Evolutionary conservation across 768 basidiomycete genomes (phyloP), one percentile per base, ranked within the genome.

Genomic region (Kwoniella bestiolae): DNA sequence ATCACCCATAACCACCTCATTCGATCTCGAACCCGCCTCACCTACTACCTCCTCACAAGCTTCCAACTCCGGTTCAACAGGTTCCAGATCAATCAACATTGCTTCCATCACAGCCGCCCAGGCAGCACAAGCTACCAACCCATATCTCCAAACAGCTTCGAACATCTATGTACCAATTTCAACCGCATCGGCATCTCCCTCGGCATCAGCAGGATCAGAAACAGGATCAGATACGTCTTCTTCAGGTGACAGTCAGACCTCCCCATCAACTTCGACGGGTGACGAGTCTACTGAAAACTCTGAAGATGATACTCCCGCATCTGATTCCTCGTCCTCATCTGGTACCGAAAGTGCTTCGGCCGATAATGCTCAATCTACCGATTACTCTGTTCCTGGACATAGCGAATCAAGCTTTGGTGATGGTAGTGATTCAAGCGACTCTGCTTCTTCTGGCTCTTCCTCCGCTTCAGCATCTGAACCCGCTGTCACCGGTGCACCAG

Each of bases 371-470:
- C 18, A 23, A n/a, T 55, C 52, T 21, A 28, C 52, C 16, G 60
- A 50, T 50, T 61, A 61, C 46, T 55, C 62, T 29, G 62, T 63
- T 21, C 62, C 62, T 21, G 62, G 62, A 56, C 62, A 63, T 44
- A 23, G 16, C 14, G 41, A 38, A 21, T 63, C 61, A 11, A 55
- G 44, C 12, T 63, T 51, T 18, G 44, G 35, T 26, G 34, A 50
- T 29, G 65, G 44, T n/a, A n/a, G n/a, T n/a, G n/a, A n/a, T 16
- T 44, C 46, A 34, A 49, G 38, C 45, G 47, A 62, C 28, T 53
- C 61, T 26, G 26, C 60, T n/a, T 23, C 53, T 16, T 64, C 62
- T 25, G 61, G 60, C 28, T 55, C 28, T 3, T 57, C 63, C 28
- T 44, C 44, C 14, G n/a, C 60, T 1, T 3, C 47, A 4, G 28